Percentiles rank a stretch among this genome's conserved stretches.
Evolutionary conservation across 2,329 filamentous ascomycete species (phyloP).

Genomic region (Xylaria sp.): DNA sequence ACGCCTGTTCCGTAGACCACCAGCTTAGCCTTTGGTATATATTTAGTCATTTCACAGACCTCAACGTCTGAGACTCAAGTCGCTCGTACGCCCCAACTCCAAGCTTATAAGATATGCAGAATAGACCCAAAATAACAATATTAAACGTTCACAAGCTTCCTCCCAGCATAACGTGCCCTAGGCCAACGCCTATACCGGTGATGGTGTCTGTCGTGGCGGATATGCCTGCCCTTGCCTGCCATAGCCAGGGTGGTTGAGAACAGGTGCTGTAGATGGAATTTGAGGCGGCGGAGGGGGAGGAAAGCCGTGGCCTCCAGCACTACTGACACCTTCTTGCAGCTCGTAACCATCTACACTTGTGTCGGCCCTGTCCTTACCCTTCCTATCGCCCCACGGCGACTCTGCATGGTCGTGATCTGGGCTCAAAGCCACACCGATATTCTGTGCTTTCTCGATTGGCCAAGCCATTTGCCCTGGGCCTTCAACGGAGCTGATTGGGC

Average conservation of each 20-base stretch:
- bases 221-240: slow-evolving; percentile 51
- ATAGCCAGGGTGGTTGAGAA: slow-evolving; percentile 60
- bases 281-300: slow-evolving; percentile 38
- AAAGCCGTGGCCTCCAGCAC: slow-evolving; percentile 45
- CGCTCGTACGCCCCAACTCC: slow-evolving; percentile 31
- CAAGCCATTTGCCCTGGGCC: slow-evolving; percentile 50
- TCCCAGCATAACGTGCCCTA: background rate
- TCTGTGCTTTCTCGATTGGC: slow-evolving; percentile 52
- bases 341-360: slow-evolving; percentile 59
- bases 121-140: slow-evolving; percentile 3
- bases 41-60: slow-evolving; percentile 4
- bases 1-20: slow-evolving; percentile 16
- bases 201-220: slow-evolving; percentile 24
- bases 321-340: slow-evolving; percentile 58
- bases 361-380: slow-evolving; percentile 54
- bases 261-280: slow-evolving; percentile 51
- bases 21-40: background rate
- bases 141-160: background rate
- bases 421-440: slow-evolving; percentile 59
- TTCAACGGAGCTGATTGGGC: slow-evolving; percentile 63
- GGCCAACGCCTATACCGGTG: background rate
- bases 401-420: slow-evolving; percentile 51
- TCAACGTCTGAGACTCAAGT: background rate
- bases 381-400: slow-evolving; percentile 50
- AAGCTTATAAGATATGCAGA: slow-evolving; percentile 21